Conservation (phyloP, 2,329 filamentous ascomycete genomes). For the Pseudocercospora crystallina region DNA sequence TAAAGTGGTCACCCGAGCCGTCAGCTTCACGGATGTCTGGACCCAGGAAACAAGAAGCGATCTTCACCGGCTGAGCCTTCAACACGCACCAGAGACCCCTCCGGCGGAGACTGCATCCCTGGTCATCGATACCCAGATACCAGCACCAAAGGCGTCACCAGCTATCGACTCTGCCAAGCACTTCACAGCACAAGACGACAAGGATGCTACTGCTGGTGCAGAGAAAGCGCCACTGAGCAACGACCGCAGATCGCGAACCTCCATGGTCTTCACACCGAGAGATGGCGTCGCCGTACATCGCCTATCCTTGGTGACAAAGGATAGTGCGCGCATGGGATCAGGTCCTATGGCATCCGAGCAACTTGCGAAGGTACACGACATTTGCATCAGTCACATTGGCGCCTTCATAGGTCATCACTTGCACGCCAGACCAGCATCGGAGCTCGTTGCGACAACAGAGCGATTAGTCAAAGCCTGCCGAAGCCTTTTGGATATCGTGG, state of each 20-base stretch:
- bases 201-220: slow-evolving; percentile 7
- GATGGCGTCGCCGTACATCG: slow-evolving; percentile 30
- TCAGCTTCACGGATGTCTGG: slow-evolving; percentile 84
- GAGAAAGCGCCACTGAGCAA: neutral
- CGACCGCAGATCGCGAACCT: slow-evolving; percentile 8
- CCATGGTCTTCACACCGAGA: slow-evolving; percentile 20
- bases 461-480: slow-evolving; percentile 81
- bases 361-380: slow-evolving; percentile 77
- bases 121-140: slow-evolving; percentile 17
- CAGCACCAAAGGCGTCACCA: neutral
- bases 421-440: slow-evolving; percentile 84
- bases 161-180: slow-evolving; percentile 25
- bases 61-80: neutral
- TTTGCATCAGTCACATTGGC: slow-evolving; percentile 84
- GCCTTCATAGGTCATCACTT: slow-evolving; percentile 93
- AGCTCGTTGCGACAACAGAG: slow-evolving; percentile 78
- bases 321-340: slow-evolving; percentile 37
- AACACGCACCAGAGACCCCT: slow-evolving; percentile 1
- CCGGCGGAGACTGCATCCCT: slow-evolving; percentile 6
- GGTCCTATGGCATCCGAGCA: slow-evolving; percentile 76
- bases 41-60: slow-evolving; percentile 38
- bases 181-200: slow-evolving; percentile 11
- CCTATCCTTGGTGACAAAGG: slow-evolving; percentile 28
- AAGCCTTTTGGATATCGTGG: slow-evolving; percentile 74
- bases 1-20: slow-evolving; percentile 86